phyloP scores from a whole-genome alignment of 257 asterid genomes.

The Solanum corneliomulleri region DNA sequence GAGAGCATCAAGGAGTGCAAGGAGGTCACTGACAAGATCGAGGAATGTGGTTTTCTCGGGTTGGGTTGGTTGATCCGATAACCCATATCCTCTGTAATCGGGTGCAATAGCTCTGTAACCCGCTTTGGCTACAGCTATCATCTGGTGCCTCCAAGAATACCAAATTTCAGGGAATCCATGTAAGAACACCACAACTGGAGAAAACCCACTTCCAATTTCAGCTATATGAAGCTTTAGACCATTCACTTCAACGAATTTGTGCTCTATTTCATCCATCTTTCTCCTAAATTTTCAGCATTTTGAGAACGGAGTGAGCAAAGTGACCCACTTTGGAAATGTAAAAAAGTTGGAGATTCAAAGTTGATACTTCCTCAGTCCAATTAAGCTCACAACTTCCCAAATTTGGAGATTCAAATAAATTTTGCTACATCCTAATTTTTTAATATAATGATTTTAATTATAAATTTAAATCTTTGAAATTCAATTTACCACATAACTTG shows the following conservation, averaged over 20 bases:
- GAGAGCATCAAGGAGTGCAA: slow-evolving; percentile 38
- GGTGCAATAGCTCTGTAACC: slow-evolving; percentile 46
- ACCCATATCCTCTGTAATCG: slow-evolving; percentile 53
- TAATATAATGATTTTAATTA: too few species aligned
- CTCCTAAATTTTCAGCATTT: background rate
- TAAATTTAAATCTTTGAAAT: too few species aligned
- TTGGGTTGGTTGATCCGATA: slow-evolving; percentile 36
- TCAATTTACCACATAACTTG: too few species aligned
- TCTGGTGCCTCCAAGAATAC: slow-evolving; percentile 50
- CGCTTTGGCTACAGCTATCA: slow-evolving; percentile 26
- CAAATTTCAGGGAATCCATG: slow-evolving; percentile 48
- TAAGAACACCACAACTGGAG: slow-evolving; percentile 28
- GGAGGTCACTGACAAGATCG: slow-evolving; percentile 30
- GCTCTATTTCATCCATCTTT: slow-evolving; percentile 25
- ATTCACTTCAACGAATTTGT: slow-evolving; percentile 20
- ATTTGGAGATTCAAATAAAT: too few species aligned
- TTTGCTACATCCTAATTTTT: too few species aligned
- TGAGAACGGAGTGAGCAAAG: background rate
- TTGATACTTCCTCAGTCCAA: background rate
- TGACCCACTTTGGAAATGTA: background rate
- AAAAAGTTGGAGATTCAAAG: too few species aligned
- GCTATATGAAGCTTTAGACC: slow-evolving; percentile 42
- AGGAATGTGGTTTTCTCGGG: slow-evolving; percentile 25
- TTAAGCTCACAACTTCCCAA: too few species aligned
- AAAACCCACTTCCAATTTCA: slow-evolving; percentile 19